Evolutionary conservation across 2,329 filamentous ascomycete species (phyloP).

Genomic region (Beauveria varroae): DNA sequence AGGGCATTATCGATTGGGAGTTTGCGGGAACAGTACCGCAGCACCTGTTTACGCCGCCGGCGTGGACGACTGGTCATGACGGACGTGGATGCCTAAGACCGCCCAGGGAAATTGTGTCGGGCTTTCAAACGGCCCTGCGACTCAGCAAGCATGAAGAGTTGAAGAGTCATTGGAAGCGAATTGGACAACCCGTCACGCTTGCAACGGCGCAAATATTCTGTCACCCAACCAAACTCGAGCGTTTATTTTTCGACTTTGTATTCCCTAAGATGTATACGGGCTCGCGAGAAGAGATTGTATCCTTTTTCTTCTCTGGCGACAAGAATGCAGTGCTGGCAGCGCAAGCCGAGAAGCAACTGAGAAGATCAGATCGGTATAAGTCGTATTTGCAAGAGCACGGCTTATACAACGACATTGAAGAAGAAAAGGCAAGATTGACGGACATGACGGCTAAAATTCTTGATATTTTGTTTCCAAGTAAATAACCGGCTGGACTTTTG

Average conservation of each 20-base stretch:
- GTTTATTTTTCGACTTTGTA: not conserved
- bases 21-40: conserved; percentile 14
- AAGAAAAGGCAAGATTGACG: not conserved
- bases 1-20: conserved; percentile 22
- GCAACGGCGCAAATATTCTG: not conserved
- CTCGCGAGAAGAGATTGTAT: not conserved
- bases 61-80: conserved; percentile 15
- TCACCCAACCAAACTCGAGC: not conserved
- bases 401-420: not conserved
- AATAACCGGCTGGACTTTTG: not conserved
- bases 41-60: conserved; percentile 14
- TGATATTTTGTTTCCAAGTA: no score
- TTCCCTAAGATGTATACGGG: not conserved
- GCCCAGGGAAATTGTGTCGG: not conserved
- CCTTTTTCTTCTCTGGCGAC: not conserved
- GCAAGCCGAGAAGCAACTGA: not conserved
- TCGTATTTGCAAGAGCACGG: not conserved
- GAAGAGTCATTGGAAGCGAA: not conserved
- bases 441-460: no score
- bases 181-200: not conserved
- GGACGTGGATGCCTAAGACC: not conserved
- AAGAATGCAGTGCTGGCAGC: not conserved
- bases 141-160: not conserved
- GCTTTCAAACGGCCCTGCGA: not conserved
- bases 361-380: not conserved